Percentiles rank a stretch among this genome's conserved stretches.
Conservation (phyloP, 2,329 filamentous ascomycete genomes). For the Parascedosporium putredinis region DNA sequence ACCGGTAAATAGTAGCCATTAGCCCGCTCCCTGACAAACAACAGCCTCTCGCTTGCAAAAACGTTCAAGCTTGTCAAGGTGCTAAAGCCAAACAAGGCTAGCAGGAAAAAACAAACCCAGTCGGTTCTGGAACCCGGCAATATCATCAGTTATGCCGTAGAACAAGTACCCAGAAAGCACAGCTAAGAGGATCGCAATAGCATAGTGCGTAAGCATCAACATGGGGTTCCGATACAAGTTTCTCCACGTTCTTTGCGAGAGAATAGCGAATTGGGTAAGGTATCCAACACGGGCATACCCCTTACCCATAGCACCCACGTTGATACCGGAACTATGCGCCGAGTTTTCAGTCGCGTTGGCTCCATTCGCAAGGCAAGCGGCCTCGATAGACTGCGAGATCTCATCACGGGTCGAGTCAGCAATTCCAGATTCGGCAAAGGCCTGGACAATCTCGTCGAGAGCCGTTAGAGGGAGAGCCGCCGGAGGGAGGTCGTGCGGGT, state of each 20-base stretch:
- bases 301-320: constrained; percentile 54
- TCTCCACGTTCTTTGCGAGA: constrained; percentile 87
- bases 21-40: constrained; percentile 87
- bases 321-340: constrained; percentile 34
- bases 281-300: constrained; percentile 77
- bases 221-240: constrained; percentile 97
- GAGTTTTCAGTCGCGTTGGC: constrained; percentile 43
- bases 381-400: constrained; percentile 58
- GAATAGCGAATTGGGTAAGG: constrained; percentile 72
- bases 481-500: constrained; percentile 53
- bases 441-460: constrained; percentile 68
- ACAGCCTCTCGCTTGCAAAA: constrained; percentile 78
- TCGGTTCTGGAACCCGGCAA: constrained; percentile 94
- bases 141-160: constrained; percentile 91
- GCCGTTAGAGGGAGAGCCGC: constrained; percentile 58
- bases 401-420: constrained; percentile 65
- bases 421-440: constrained; percentile 70
- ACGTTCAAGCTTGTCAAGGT: constrained; percentile 89
- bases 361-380: constrained; percentile 58
- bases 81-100: constrained; percentile 93
- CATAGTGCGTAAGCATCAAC: constrained; percentile 97
- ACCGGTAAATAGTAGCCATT: constrained; percentile 94
- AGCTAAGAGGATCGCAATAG: constrained; percentile 87
- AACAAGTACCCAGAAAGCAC: constrained; percentile 93
- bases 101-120: constrained; percentile 93